Evolutionary conservation across 2,329 filamentous ascomycete genomes (phyloP).

Genomic region (Fusarium continuum): DNA sequence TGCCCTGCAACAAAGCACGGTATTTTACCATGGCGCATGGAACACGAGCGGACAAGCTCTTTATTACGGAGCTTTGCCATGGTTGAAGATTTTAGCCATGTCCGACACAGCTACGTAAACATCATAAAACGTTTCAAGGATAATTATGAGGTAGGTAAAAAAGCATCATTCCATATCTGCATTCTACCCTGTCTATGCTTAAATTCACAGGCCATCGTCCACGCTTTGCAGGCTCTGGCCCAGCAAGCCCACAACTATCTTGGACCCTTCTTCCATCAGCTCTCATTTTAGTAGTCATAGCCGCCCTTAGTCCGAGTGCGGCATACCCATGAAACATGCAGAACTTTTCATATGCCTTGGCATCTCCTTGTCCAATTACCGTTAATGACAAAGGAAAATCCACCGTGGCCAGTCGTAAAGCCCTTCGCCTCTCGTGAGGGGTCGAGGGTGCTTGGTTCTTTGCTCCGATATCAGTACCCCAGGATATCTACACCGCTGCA

Average conservation of each 20-base stretch:
- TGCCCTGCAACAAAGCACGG: too few species aligned
- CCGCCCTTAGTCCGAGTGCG: slow-evolving; percentile 36
- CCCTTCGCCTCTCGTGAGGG: slow-evolving; percentile 28
- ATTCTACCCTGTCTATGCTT: slow-evolving; percentile 53
- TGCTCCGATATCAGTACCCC: slow-evolving; percentile 29
- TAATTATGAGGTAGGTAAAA: slow-evolving; percentile 34
- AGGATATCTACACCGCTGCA: slow-evolving; percentile 29
- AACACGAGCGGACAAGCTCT: too few species aligned
- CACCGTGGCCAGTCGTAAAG: slow-evolving; percentile 28
- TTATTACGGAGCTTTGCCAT: too few species aligned
- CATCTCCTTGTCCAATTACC: slow-evolving; percentile 47
- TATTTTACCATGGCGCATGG: too few species aligned
- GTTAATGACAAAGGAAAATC: slow-evolving; percentile 45
- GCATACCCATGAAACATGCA: slow-evolving; percentile 46
- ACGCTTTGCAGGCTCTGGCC: slow-evolving; percentile 37
- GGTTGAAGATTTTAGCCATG: too few species aligned
- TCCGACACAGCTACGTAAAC: background rate
- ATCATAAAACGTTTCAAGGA: background rate
- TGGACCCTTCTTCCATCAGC: slow-evolving; percentile 37
- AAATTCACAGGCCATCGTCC: slow-evolving; percentile 45
- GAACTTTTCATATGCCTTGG: slow-evolving; percentile 50
- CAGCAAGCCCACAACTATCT: slow-evolving; percentile 35
- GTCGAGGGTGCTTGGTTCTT: slow-evolving; percentile 31
- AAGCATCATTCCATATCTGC: slow-evolving; percentile 46
- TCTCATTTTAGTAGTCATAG: slow-evolving; percentile 44